Evolutionary conservation across 306 rosid species (phyloP), one percentile per base, ranked within the genome.

Genomic region (Quercus rubra): DNA sequence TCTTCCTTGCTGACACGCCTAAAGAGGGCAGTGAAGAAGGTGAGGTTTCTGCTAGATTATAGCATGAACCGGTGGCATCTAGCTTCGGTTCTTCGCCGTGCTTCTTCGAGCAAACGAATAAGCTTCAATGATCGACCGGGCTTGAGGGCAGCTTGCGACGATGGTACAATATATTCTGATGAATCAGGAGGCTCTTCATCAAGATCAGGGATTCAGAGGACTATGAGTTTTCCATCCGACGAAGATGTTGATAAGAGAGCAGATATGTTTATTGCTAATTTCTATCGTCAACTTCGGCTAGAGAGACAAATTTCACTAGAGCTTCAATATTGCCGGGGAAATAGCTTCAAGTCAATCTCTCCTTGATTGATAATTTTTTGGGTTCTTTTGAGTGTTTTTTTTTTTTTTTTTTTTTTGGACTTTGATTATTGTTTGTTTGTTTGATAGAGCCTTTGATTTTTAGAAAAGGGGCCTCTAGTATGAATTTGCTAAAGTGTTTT

Each of bases 241-340:
- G 99, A 90, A 27, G 99, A 93, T 55, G 81, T 95, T 56, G 89
- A 95, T 74, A 82, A 63, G 43, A 90, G 88, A 33, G 91, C 98
- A 0, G 99, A 95, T 62, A 81, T 79, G 78, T 95, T 95, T 55
- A 95, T 93, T 1, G 73, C 83, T 27, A 95, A 90, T 62, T 95
- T 95, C 82, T 77, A 91, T 31, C 83, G 81, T 1, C 97, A 90
- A 67, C 97, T 95, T 88, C 84, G 13, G 73, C 74, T 95, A 18
- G 99, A 95, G 74, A 85, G 98, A 27, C 99, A 95, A 71, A 78
- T 91, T 14, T 92, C 96, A 0, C 78, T 95, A 63, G 85, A 95
- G 84, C 88, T 95, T 8, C 89, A 86, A 1, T 93, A 91, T 67
- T 11, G 82, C 58, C 76, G 83, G 23, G 87, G 64, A 49, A 79